Evolutionary conservation across 169 alveolate genomes (phyloP).

Genomic region (Plasmodium blacklocki): DNA sequence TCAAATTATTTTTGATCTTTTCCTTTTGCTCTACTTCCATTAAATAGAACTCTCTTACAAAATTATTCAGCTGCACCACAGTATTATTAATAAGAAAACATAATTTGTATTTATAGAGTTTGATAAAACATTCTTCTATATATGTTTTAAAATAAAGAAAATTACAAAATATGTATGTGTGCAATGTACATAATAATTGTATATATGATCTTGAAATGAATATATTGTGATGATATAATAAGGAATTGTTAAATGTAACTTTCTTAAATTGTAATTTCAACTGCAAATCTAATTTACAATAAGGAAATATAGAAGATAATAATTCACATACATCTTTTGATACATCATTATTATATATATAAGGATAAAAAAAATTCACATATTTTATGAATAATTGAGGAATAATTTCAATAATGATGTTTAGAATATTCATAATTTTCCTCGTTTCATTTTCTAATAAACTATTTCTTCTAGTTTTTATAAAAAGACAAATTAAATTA

Average conservation of each 20-base stretch:
- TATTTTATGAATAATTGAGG: constrained; percentile 58
- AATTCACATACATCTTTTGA: constrained; percentile 74
- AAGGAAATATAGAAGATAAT: constrained; percentile 56
- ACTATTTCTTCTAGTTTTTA: constrained; percentile 51
- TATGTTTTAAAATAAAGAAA: constrained; percentile 43
- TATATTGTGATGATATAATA: constrained; percentile 44
- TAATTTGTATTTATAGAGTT: constrained; percentile 53
- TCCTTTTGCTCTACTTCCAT: constrained; percentile 18
- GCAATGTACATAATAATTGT: constrained; percentile 61
- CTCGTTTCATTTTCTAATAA: constrained; percentile 60
- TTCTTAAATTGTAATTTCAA: constrained; percentile 62
- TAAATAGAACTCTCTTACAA: constrained; percentile 34
- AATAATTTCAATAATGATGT: constrained; percentile 57
- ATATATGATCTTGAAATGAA: constrained; percentile 62
- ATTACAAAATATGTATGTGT: constrained; percentile 65
- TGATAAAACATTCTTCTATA: constrained; percentile 45
- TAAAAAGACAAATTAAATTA: constrained; percentile 38
- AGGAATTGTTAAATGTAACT: constrained; percentile 30
- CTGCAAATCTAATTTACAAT: constrained; percentile 42
- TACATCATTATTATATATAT: constrained; percentile 64
- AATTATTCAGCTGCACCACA: constrained; percentile 38
- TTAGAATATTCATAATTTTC: constrained; percentile 66
- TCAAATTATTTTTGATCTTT: neutral
- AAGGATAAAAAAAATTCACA: constrained; percentile 52
- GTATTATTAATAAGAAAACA: constrained; percentile 60